Evolutionary conservation across 164 flowering plant species (phyloP), one percentile per base, ranked within the genome.

Genomic region (Stephania japonica): DNA sequence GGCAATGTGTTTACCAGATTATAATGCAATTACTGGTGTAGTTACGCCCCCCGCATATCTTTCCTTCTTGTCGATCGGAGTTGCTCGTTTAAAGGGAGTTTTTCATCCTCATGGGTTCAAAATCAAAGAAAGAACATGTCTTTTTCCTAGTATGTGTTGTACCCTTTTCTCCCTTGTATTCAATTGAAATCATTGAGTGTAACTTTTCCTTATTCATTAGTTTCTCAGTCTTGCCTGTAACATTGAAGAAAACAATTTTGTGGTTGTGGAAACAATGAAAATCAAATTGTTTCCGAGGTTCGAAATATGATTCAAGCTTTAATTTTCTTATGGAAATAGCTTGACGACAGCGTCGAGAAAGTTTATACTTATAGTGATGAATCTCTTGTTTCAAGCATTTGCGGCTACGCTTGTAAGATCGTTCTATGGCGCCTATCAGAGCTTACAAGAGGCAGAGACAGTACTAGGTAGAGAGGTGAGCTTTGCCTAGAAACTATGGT

Each of bases 401-500:
- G n/a, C n/a, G n/a, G n/a, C n/a, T n/a, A n/a, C n/a, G n/a, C n/a
- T n/a, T 27, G 32, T 27, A 32, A 32, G 38, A 32, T 32, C 38
- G 38, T 32, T 32, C 23, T 81, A 90, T 93, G 98, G 67, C 91
- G 82, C 95, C 97, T 91, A 79, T 80, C 56, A 27, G 65, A 82
- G 81, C 23, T 10, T 88, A 53, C 71, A 73, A 5, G 94, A 85
- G 9, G 97, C 94, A 56, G 86, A 82, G 69, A 56, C 75, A 21
- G 81, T 87, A 2, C 77, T 91, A 1, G 89, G 87, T 32, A 80
- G 94, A 62, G 72, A 80, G 68, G 86, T 93, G 7, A 86, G 95
- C 4, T 69, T 18, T 66, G 81, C 88, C 12, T 94, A 91, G 83
- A 86, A 84, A 14, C 43, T 91, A 2, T 93, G 97, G 98, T 86